A percentile compares a stretch with the other conserved stretches of the same genome.
Conservation (phyloP, 495 filamentous ascomycete species). For the Melanomma pulvis-pyrius region DNA sequence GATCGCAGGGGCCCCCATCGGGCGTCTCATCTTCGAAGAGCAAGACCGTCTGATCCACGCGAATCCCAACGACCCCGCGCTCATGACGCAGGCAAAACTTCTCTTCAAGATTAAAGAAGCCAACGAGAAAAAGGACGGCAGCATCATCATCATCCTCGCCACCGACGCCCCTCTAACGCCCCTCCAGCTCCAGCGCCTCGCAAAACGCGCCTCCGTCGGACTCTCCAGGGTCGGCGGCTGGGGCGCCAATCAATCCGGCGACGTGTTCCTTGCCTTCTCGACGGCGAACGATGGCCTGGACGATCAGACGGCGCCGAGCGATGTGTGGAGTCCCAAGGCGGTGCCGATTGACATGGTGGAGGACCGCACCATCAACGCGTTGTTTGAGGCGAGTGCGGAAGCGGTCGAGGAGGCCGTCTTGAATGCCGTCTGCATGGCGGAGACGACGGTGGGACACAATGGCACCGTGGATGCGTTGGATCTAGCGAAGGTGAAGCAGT, state of each 20-base stretch:
- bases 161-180: conserved; percentile 57
- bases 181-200: conserved; percentile 55
- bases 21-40: conserved; percentile 48
- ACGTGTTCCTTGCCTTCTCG: conserved; percentile 59
- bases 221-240: conserved; percentile 54
- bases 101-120: conserved; percentile 33
- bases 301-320: conserved; percentile 36
- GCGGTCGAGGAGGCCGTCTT: conserved; percentile 58
- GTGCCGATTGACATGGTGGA: conserved; percentile 49
- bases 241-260: conserved; percentile 55
- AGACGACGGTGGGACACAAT: conserved; percentile 51
- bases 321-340: conserved; percentile 44
- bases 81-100: conserved; percentile 16
- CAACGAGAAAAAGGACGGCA: conserved; percentile 53
- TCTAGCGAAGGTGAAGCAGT: conserved; percentile 50
- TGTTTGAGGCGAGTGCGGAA: conserved; percentile 56
- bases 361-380: conserved; percentile 53
- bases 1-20: conserved; percentile 56
- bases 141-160: conserved; percentile 56
- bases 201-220: conserved; percentile 56
- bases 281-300: conserved; percentile 50
- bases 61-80: conserved; percentile 34
- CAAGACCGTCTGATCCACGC: conserved; percentile 37
- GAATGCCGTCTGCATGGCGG: conserved; percentile 56
- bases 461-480: conserved; percentile 51